phyloP scores from a whole-genome alignment of 108 stramenopile genomes.

The Phaeodactylum tricornutum region DNA sequence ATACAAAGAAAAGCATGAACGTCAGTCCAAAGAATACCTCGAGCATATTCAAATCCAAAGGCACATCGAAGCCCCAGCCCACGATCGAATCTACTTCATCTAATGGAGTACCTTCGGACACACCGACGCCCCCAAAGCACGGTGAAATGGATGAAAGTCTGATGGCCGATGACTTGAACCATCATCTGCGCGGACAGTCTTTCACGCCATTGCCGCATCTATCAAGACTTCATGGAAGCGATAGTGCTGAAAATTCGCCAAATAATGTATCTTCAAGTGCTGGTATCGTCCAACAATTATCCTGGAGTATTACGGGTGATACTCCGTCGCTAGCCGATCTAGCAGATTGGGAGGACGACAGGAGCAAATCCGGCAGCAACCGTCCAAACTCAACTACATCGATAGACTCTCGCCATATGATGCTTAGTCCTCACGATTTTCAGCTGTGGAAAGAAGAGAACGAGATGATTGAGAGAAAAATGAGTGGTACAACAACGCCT shows the following conservation, averaged over 20 bases:
- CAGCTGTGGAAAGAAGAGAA: constrained; percentile 48
- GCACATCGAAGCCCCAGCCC: not conserved
- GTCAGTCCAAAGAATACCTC: not conserved
- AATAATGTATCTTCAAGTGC: constrained; percentile 25
- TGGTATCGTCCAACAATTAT: constrained; percentile 39
- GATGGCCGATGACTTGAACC: constrained; percentile 63
- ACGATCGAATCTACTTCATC: not conserved
- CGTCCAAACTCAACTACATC: not conserved
- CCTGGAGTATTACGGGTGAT: constrained; percentile 70
- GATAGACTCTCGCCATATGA: constrained; percentile 11
- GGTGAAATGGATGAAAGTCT: constrained; percentile 11
- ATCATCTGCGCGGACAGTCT: constrained; percentile 64
- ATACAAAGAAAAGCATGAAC: constrained; percentile 18
- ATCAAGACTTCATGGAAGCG: constrained; percentile 18
- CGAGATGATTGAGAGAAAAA: constrained; percentile 23
- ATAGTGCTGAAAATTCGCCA: constrained; percentile 17
- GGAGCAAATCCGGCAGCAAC: not conserved
- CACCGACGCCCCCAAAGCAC: constrained; percentile 26
- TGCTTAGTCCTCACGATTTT: constrained; percentile 36
- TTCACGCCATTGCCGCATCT: constrained; percentile 71
- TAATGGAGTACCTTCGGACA: constrained; percentile 9
- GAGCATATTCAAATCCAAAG: constrained; percentile 11
- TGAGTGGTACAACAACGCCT: constrained; percentile 53
- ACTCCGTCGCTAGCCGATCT: constrained; percentile 49
- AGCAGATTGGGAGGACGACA: constrained; percentile 34